Base-by-base conservation (phyloP, 345 rosid species). In the Dovyalis caffra region DNA sequence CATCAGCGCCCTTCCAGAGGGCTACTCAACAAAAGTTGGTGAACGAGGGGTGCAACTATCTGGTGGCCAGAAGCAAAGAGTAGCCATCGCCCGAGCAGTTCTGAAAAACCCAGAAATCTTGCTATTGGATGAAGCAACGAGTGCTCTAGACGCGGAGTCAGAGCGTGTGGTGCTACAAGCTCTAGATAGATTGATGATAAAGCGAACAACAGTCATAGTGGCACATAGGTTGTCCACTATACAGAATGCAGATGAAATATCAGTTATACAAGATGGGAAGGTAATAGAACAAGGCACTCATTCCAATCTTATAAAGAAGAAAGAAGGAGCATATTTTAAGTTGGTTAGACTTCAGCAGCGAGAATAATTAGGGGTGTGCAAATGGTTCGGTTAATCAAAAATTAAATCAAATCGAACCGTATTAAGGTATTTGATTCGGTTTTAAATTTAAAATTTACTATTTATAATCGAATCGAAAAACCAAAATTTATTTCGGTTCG, bases 201-300 rank as follows among this genome's bases (percentile, higher is more conserved):
- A 87, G 73, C 81, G 96, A 35, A 92, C 99, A 1, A 91, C 97
- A 0, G 79, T 95, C 38, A 79, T 91, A 72, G 97, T 95, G 74
- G 98, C 99, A 16, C 98, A 95, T 75, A 80, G 98, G 81, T 80
- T 95, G 26, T 85, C 97, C 21, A 92, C 98, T 8, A 89, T 95
- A 23, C 87, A 88, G 75, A 88, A 92, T 62, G 92, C 97, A 0
- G 92, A 92, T 68, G 82, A 79, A 45, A 90, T 91, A 80, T 85
- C 93, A 11, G 97, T 95, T 60, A 65, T 95, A 62, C 91, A 92
- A 51, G 87, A 74, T 15, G 97, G 99, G 40, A 89, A 76, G 73
- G 83, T 91, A 57, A 83, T 90, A 7, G 97, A 90, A 79, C 90
- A 89, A 84, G 94, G 98, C n/a, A 84, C 89, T 33, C 98, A 91